Evolutionary conservation across 768 basidiomycete species (phyloP).

Genomic region (Rubroboletus satanas): DNA sequence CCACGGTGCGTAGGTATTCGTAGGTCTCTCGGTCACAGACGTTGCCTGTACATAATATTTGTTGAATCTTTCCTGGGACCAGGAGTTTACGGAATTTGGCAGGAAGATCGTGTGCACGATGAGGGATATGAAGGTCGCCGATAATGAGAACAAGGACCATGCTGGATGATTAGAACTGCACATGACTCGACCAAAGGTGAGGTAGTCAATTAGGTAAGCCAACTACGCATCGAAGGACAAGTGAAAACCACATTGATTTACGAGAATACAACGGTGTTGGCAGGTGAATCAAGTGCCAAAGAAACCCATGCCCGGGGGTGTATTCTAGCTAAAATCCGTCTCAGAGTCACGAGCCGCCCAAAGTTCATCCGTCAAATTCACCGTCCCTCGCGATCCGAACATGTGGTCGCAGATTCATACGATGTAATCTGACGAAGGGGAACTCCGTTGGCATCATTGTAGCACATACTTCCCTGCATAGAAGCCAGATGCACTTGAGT

Average conservation of each 20-base stretch:
- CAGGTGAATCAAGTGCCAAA: not conserved
- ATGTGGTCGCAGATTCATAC: not conserved
- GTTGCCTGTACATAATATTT: conserved; percentile 96
- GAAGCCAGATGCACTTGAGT: conserved; percentile 11
- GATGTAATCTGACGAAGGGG: not conserved
- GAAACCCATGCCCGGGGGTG: not conserved
- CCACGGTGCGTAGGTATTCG: conserved; percentile 93
- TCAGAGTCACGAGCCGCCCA: conserved; percentile 3
- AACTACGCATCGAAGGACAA: not conserved
- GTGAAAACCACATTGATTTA: not conserved
- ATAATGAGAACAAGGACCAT: conserved; percentile 90
- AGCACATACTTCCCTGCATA: conserved; percentile 26
- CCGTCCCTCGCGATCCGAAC: conserved; percentile 10
- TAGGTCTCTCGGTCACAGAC: conserved; percentile 97
- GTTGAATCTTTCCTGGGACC: conserved; percentile 94
- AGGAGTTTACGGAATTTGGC: conserved; percentile 96
- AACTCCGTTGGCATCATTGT: conserved; percentile 17
- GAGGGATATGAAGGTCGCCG: conserved; percentile 96
- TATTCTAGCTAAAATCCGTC: conserved; percentile 1
- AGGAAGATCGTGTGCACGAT: conserved; percentile 85
- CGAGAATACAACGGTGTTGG: not conserved
- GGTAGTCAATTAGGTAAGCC: conserved; percentile 25
- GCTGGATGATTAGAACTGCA: conserved; percentile 14
- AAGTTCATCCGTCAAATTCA: not conserved
- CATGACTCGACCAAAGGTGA: not conserved